These are phyloP conservation scores for Pythium rishiriense DNA, from an alignment of 352 stramenopile genomes.

Conservation along the genomic window DNA sequence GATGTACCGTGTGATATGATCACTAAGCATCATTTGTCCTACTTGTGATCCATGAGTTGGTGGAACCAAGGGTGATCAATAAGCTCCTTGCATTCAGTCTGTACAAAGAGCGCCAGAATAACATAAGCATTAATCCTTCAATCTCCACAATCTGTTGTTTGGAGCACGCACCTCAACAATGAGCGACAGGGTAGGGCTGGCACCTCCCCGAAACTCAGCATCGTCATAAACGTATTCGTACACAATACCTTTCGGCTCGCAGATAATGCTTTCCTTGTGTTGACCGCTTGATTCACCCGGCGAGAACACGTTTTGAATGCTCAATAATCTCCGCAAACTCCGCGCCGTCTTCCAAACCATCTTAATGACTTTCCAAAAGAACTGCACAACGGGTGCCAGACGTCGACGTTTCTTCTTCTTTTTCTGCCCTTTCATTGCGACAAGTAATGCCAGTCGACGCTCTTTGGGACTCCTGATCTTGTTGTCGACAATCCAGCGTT, in stretches of 20 bases:
- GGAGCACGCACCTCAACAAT: slow-evolving; percentile 57
- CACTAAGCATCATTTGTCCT: neutral
- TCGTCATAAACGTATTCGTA: slow-evolving; percentile 86
- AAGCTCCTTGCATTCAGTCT: slow-evolving; percentile 81
- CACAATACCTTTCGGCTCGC: slow-evolving; percentile 76
- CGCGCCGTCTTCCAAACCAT: slow-evolving; percentile 54
- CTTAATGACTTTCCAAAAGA: slow-evolving; percentile 41
- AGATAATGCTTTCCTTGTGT: slow-evolving; percentile 62
- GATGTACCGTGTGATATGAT: neutral
- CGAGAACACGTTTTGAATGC: slow-evolving; percentile 69
- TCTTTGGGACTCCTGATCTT: slow-evolving; percentile 45
- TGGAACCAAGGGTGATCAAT: slow-evolving; percentile 76
- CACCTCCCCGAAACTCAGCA: slow-evolving; percentile 58
- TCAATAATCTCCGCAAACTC: slow-evolving; percentile 47
- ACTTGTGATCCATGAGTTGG: slow-evolving; percentile 79
- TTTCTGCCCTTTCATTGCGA: slow-evolving; percentile 55
- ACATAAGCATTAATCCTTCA: neutral
- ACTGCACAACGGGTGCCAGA: slow-evolving; percentile 29
- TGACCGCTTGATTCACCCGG: slow-evolving; percentile 35
- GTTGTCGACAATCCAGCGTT: slow-evolving; percentile 63
- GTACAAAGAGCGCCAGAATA: neutral
- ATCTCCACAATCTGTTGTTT: neutral
- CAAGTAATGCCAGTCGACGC: slow-evolving; percentile 43
- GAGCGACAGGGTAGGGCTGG: slow-evolving; percentile 57
- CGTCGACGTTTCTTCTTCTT: slow-evolving; percentile 30